Conservation (phyloP, 352 stramenopile genomes). For the Thalassiosira livingstoniorum region DNA sequence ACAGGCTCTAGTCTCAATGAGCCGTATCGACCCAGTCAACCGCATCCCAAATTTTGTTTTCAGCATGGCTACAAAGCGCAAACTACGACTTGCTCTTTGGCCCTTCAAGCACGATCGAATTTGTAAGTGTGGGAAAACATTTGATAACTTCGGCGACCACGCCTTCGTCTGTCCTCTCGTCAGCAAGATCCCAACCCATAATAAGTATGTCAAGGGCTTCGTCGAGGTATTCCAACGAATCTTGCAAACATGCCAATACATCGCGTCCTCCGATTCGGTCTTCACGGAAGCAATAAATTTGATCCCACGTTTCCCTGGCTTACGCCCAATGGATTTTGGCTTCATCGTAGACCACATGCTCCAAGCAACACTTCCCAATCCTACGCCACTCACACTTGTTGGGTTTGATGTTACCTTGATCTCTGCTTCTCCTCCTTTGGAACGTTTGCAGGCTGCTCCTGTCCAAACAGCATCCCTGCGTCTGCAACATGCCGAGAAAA, state of each 20-base stretch:
- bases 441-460: too few relatives aligned
- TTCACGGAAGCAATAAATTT: not conserved
- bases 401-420: too few relatives aligned
- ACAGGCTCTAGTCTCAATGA: not conserved
- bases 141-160: not conserved
- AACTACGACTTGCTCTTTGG: not conserved
- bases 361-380: too few relatives aligned
- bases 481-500: too few relatives aligned
- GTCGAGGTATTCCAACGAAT: not conserved
- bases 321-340: not conserved
- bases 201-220: not conserved
- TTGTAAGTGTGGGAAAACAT: not conserved
- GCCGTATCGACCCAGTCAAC: not conserved
- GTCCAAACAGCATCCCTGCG: too few relatives aligned
- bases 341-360: not conserved
- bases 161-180: not conserved
- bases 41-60: not conserved
- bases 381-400: too few relatives aligned
- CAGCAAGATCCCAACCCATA: not conserved
- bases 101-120: too few relatives aligned
- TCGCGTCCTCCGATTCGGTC: not conserved
- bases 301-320: not conserved
- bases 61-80: not conserved
- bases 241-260: not conserved
- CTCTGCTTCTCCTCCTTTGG: too few relatives aligned